phyloP scores from a whole-genome alignment of 805 yeast species.

The Candida railenensis region DNA sequence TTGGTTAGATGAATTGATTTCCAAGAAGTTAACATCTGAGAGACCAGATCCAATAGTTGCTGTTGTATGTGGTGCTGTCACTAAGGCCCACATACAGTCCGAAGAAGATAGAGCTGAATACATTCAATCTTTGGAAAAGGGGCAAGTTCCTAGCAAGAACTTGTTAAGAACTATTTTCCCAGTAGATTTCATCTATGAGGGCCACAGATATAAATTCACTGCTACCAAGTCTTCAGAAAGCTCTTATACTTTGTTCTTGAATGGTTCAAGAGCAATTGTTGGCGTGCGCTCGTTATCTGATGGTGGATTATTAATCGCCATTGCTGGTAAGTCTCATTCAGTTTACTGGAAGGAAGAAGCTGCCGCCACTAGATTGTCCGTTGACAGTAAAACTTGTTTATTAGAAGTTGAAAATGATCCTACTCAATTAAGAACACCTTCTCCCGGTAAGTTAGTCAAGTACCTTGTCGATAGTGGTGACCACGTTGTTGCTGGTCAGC shows the following conservation, averaged over 20 bases:
- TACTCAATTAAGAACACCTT: constrained; percentile 96
- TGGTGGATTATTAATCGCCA: constrained; percentile 85
- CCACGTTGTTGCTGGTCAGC: constrained; percentile 85
- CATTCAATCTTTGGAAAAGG: constrained; percentile 79
- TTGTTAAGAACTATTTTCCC: constrained; percentile 85
- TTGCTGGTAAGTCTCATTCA: constrained; percentile 92
- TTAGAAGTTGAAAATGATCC: constrained; percentile 97
- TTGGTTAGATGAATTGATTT: constrained; percentile 95
- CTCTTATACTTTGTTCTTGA: constrained; percentile 82
- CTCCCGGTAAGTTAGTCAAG: constrained; percentile 96
- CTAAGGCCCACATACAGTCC: constrained; percentile 85
- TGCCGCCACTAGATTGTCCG: constrained; percentile 89
- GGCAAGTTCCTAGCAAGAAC: constrained; percentile 88
- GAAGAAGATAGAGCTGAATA: constrained; percentile 70
- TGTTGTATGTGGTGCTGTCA: constrained; percentile 94
- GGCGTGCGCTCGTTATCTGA: constrained; percentile 88
- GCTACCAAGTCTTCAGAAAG: constrained; percentile 91
- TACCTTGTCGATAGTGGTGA: constrained; percentile 95
- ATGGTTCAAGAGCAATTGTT: constrained; percentile 87
- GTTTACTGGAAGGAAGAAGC: constrained; percentile 98
- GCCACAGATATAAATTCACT: constrained; percentile 88
- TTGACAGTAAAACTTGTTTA: constrained; percentile 91
- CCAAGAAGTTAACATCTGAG: constrained; percentile 92
- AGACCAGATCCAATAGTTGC: constrained; percentile 92
- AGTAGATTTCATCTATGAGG: constrained; percentile 94